These are phyloP conservation scores for Cladochytrium tenue DNA, from an alignment of 371 early-diverging fungal species.

Conservation along the genomic window DNA sequence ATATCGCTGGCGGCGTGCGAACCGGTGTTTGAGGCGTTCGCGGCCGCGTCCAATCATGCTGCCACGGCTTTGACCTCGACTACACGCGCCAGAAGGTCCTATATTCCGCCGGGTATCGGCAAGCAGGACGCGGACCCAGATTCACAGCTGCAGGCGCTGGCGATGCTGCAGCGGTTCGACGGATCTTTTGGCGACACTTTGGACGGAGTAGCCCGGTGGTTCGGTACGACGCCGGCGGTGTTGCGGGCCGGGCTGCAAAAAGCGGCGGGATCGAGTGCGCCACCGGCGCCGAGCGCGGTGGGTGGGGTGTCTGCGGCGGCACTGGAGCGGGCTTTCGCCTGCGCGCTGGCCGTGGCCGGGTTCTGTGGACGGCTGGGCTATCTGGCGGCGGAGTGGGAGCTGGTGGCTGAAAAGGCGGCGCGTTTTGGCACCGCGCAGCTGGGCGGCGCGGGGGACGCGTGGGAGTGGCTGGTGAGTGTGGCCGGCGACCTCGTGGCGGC, in stretches of 20 bases:
- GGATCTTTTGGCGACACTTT: not conserved
- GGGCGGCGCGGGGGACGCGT: conserved; percentile 2
- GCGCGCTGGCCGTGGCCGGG: conserved; percentile 22
- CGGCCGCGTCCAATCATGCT: not conserved
- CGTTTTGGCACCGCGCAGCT: conserved; percentile 4
- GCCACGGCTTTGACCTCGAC: not conserved
- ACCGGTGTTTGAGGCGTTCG: not conserved
- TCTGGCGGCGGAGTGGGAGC: conserved; percentile 32
- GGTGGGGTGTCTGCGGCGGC: not conserved
- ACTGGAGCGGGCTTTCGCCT: not conserved
- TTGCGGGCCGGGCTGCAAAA: not conserved
- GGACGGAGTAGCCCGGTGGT: not conserved
- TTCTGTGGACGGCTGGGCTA: conserved; percentile 10
- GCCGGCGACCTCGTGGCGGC: not conserved
- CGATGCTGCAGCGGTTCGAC: not conserved
- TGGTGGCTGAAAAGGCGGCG: conserved; percentile 22
- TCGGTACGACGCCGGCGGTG: not conserved
- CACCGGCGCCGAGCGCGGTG: too few relatives aligned
- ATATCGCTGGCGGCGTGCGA: not conserved
- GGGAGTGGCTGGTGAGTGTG: conserved; percentile 2
- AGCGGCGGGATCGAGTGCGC: not conserved
- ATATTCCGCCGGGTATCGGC: too few relatives aligned
- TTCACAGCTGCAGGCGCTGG: not conserved
- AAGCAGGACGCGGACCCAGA: too few relatives aligned
- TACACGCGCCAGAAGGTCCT: too few relatives aligned